Base-by-base conservation (phyloP, 2,329 filamentous ascomycete species). In the Talaromyces pinophilus region DNA sequence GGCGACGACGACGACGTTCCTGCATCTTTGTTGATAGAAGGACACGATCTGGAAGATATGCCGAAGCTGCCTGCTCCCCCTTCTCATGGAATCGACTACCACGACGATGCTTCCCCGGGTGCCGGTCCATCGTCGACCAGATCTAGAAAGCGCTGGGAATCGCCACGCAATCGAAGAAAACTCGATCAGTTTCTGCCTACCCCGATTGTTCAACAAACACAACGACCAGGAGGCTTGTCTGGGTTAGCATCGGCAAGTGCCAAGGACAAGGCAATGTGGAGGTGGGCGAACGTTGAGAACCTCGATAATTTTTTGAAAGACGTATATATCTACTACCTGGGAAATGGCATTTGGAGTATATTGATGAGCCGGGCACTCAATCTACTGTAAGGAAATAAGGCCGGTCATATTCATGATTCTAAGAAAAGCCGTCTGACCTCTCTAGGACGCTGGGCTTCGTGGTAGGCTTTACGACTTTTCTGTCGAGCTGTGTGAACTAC, bases 271-370 rank as follows among this genome's bases (percentile, higher is more conserved):
- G 93, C 93, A 3, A 87, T 96, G 82, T 97, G 92, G 90, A 87
- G 92, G 78, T 97, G 93, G 91, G 92, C 92, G 64, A 97, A 97
- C 73, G 92, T 95, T 66, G 88, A 91, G 44, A 95, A 96, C 74
- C 82, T 97, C 63, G 93, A 97, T 78, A 90, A 88, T 72, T 97
- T 97, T 76, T 88, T 97, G 74, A 86, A 87, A 64, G 90, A 90
- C 69, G 92, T 96, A 3, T 97, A 97, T 76, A 85, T 90, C 70
- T 97, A 97, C 78, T 97, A 91, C 73, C 83, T 90, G 62, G 90
- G 90, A 1, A 90, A 92, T 69, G 93, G 93, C 0, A 87, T 96
- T 44, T 93, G 89, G 86, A 96, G 92, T 66, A 96, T 97, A 63
- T 74, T 95, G 11, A 84, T 94, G 48, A 87, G 88, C 65, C 87